Evolutionary conservation across 176 grass and related monocot species (phyloP), one percentile per base, ranked within the genome.

Genomic region (Bothriochloa decipiens): DNA sequence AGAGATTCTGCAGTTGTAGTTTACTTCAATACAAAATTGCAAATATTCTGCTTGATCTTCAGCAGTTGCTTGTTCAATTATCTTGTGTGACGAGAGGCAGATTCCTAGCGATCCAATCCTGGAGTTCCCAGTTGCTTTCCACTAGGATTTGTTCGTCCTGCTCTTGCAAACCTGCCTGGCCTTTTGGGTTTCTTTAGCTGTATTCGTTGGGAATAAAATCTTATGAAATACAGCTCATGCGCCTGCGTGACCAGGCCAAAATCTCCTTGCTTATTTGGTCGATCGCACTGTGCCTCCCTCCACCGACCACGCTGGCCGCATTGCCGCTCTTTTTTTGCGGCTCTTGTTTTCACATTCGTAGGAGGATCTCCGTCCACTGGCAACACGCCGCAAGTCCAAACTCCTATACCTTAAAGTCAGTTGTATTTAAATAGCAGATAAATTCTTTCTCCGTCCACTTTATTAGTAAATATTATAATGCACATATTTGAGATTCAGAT

Each of bases 71-170:
- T 85, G 14, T 22, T 69, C 74, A 37, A 9, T 77, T 3, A 43
- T 68, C 11, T 27, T 28, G 61, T 26, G 61, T 26, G 26, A 28
- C 0, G 79, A 11, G 14, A 35, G 15, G 0, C 6, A 20, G 45
- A 86, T 86, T 58, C 88, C 68, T 78, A 29, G 46, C 58, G 39
- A 86, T 72, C 73, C 78, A 72, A 77, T 71, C 41, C 23, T 18
- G 7, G 70, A 71, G 52, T 85, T 43, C 65, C 78, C 45, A 36
- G 68, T 79, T 67, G 80, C 84, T 87, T 60, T 74, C 74, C 68
- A 75, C 36, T 28, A 25, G 36, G 79, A 86, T 90, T 79, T 74
- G 68, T 78, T 86, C 79, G 7, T 68, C 74, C 58, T 74, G 49
- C 53, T 72, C 52, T 18, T 22, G 26, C 8, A 7, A 69, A 69